phyloP scores from a whole-genome alignment of 2,329 filamentous ascomycete genomes.

The Purpureocillium takamizusanense region DNA sequence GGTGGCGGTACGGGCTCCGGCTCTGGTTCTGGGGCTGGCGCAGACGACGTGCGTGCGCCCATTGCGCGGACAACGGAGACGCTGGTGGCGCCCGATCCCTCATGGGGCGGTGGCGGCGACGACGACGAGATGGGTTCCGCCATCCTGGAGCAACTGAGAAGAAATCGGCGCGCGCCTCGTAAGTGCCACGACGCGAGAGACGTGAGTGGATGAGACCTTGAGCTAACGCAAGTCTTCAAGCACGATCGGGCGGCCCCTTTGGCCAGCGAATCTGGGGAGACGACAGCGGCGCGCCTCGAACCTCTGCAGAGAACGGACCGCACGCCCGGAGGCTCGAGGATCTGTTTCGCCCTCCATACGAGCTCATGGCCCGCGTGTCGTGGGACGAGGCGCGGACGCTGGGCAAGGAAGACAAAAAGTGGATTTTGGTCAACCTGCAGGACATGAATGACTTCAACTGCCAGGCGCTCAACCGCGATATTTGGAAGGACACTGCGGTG shows the following conservation, averaged over 20 bases:
- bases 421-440: conserved; percentile 93
- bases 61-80: conserved; percentile 90
- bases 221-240: conserved; percentile 2
- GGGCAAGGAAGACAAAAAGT: conserved; percentile 83
- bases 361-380: conserved; percentile 70
- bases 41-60: conserved; percentile 71
- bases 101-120: conserved; percentile 36
- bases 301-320: conserved; percentile 38
- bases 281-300: conserved; percentile 10
- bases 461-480: conserved; percentile 84
- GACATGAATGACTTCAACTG: conserved; percentile 91
- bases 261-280: conserved; percentile 29
- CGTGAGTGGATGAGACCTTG: too few species aligned
- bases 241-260: conserved; percentile 23
- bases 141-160: conserved; percentile 57
- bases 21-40: conserved; percentile 11
- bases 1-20: conserved; percentile 11
- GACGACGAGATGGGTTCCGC: conserved; percentile 43
- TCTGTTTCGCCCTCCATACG: conserved; percentile 85
- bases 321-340: conserved; percentile 78
- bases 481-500: conserved; percentile 84
- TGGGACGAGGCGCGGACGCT: conserved; percentile 80
- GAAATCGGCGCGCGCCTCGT: conserved; percentile 25
- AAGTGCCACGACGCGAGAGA: conserved; percentile 8
- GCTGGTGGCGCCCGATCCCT: conserved; percentile 59